These are phyloP conservation scores for Aspergillus fructus DNA, from an alignment of 2,329 filamentous ascomycete genomes.

Conservation along the genomic window DNA sequence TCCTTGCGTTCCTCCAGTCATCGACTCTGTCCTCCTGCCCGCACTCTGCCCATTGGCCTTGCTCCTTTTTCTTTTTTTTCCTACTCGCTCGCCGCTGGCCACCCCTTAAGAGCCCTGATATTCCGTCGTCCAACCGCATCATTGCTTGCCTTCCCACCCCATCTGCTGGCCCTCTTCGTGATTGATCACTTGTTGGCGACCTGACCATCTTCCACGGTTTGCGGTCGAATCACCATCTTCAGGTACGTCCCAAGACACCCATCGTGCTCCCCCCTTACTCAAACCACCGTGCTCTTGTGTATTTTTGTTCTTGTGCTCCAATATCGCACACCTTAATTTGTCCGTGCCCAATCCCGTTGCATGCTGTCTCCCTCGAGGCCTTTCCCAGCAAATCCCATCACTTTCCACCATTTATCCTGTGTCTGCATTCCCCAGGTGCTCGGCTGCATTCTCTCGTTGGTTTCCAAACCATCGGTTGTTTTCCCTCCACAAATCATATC, in stretches of 20 bases:
- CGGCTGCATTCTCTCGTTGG: slow-evolving; percentile 16
- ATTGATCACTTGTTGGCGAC: slow-evolving; percentile 18
- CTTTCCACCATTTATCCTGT: slow-evolving; percentile 10
- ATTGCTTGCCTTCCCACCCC: slow-evolving; percentile 17
- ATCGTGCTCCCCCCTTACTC: slow-evolving; percentile 15
- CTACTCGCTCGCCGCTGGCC: slow-evolving; percentile 18
- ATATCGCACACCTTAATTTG: slow-evolving; percentile 18
- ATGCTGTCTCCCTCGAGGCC: slow-evolving; percentile 9
- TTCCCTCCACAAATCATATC: slow-evolving; percentile 17
- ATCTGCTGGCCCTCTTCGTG: slow-evolving; percentile 16
- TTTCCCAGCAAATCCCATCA: slow-evolving; percentile 15
- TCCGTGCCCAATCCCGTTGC: slow-evolving; percentile 20
- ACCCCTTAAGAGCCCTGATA: slow-evolving; percentile 21
- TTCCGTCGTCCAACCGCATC: slow-evolving; percentile 22
- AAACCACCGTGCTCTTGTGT: background rate
- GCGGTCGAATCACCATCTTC: slow-evolving; percentile 25
- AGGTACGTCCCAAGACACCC: slow-evolving; percentile 19
- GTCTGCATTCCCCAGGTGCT: slow-evolving; percentile 11
- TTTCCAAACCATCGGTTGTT: slow-evolving; percentile 15
- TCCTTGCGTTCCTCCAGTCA: slow-evolving; percentile 29
- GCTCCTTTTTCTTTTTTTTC: slow-evolving; percentile 22
- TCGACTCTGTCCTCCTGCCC: slow-evolving; percentile 20
- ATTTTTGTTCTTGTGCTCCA: slow-evolving; percentile 10
- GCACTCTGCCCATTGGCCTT: slow-evolving; percentile 23
- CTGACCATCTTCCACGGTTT: slow-evolving; percentile 16